phyloP scores from a whole-genome alignment of 257 asterid genomes.

The Cinchona pubescens region DNA sequence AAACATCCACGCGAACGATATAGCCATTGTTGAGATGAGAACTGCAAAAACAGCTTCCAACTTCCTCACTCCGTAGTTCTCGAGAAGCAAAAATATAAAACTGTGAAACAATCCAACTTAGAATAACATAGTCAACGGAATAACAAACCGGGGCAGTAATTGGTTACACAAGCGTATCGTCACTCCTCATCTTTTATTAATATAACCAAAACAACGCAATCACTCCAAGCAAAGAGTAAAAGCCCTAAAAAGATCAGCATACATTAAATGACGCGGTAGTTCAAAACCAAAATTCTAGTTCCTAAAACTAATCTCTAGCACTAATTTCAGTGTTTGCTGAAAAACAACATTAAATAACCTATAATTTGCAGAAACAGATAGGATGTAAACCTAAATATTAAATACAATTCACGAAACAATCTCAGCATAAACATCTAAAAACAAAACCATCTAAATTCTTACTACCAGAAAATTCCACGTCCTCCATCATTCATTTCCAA shows the following conservation, averaged over 20 bases:
- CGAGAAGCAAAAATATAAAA: constrained; percentile 88
- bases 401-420: neutral
- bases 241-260: neutral
- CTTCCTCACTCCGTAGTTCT: constrained; percentile 99
- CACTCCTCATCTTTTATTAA: neutral
- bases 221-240: neutral
- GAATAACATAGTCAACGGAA: constrained; percentile 20
- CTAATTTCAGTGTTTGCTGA: neutral
- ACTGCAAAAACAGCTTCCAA: constrained; percentile 96
- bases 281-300: neutral
- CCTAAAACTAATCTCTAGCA: neutral
- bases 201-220: neutral
- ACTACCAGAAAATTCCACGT: neutral
- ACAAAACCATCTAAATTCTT: neutral
- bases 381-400: neutral
- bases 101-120: constrained; percentile 43
- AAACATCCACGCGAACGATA: constrained; percentile 99
- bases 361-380: neutral
- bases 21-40: constrained; percentile 85
- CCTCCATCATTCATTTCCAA: neutral
- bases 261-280: neutral
- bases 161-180: neutral
- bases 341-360: neutral
- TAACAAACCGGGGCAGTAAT: constrained; percentile 8
- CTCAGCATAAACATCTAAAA: neutral